Conservation (phyloP, 352 stramenopile species). For the Pythium periplocum region DNA sequence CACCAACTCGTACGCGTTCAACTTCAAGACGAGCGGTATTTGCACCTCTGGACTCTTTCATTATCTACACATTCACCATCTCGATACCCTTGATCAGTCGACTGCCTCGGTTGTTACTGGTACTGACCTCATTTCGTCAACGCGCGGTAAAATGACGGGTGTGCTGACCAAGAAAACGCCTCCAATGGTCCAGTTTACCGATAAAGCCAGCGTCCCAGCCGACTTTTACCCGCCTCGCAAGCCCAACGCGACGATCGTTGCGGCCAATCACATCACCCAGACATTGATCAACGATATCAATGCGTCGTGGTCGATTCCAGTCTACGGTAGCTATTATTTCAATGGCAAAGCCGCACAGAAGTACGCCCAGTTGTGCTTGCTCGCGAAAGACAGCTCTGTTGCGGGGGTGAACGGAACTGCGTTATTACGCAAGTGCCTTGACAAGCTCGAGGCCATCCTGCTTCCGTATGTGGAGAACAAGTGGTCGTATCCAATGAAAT, state of each 20-base stretch:
- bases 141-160: conserved; percentile 47
- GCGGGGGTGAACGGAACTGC: conserved; percentile 13
- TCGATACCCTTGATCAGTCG: conserved; percentile 44
- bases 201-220: conserved; percentile 29
- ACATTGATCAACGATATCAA: conserved; percentile 30
- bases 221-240: conserved; percentile 48
- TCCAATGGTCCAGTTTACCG: conserved; percentile 41
- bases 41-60: conserved; percentile 51
- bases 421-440: conserved; percentile 37
- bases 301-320: too few species aligned
- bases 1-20: conserved; percentile 42
- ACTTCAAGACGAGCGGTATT: conserved; percentile 50
- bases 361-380: too few species aligned
- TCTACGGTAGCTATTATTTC: too few species aligned
- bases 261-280: conserved; percentile 30
- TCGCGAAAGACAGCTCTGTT: too few species aligned
- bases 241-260: conserved; percentile 15
- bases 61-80: conserved; percentile 54
- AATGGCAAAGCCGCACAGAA: too few species aligned
- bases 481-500: too few species aligned
- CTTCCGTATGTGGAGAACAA: too few species aligned
- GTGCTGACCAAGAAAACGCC: conserved; percentile 40
- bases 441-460: conserved; percentile 21
- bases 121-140: conserved; percentile 33
- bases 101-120: conserved; percentile 29